phyloP scores from a whole-genome alignment of 345 rosid species.

The Fremontodendron californicum region DNA sequence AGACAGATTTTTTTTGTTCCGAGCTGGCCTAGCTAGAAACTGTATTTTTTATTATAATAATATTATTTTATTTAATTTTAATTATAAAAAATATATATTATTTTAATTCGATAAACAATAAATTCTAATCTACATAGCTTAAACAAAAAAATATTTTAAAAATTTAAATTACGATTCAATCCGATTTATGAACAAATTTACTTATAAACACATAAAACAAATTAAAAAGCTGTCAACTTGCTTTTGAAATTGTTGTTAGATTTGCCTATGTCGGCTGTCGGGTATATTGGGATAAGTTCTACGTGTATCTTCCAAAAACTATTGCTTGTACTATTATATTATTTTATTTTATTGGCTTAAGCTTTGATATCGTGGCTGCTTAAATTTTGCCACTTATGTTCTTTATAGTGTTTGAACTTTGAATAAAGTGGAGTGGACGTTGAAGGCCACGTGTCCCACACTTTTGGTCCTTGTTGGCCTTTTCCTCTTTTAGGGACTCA shows the following conservation, averaged over 20 bases:
- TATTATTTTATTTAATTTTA: no score
- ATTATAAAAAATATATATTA: no score
- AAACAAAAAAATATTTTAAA: no score
- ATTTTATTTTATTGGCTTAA: not conserved
- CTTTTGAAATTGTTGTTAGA: not conserved
- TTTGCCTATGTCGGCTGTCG: not conserved
- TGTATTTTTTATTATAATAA: no score
- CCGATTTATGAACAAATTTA: no score
- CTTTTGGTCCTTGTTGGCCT: not conserved
- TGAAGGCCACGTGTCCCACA: not conserved
- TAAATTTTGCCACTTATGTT: not conserved
- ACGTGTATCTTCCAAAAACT: not conserved
- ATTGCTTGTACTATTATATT: not conserved
- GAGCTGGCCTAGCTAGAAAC: no score
- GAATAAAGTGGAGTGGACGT: not conserved
- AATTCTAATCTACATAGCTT: no score
- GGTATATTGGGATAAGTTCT: not conserved
- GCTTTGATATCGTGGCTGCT: not conserved
- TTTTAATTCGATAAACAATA: no score
- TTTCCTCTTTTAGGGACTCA: not conserved
- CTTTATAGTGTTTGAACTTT: not conserved
- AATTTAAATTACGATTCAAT: no score
- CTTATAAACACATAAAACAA: no score
- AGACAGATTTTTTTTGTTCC: no score
- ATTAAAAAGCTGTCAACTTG: not conserved